phyloP scores from a whole-genome alignment of 2,329 filamentous ascomycete genomes.

The Fusarium decemcellulare region DNA sequence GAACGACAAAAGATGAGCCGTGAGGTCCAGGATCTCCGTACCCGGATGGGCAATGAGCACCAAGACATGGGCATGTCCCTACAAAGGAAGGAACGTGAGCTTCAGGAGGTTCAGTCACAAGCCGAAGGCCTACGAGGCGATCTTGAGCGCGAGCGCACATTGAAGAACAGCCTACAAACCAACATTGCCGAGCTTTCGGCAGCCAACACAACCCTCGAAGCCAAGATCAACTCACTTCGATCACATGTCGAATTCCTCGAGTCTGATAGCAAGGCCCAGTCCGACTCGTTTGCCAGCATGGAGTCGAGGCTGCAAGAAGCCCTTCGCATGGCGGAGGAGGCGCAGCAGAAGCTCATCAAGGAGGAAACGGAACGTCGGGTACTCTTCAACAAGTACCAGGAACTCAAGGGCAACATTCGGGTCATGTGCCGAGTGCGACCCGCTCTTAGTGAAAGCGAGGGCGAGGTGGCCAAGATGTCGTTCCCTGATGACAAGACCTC shows the following conservation, averaged over 20 bases:
- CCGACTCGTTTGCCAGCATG: conserved; percentile 86
- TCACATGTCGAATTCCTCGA: conserved; percentile 92
- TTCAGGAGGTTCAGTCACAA: conserved; percentile 62
- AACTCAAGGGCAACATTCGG: conserved; percentile 97
- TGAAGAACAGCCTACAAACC: conserved; percentile 68
- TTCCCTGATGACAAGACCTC: conserved; percentile 89
- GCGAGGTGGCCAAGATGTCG: conserved; percentile 78
- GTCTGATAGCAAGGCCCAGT: conserved; percentile 90
- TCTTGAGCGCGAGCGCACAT: conserved; percentile 73
- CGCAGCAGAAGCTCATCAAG: conserved; percentile 86
- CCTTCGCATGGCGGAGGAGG: conserved; percentile 75
- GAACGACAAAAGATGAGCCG: conserved; percentile 70
- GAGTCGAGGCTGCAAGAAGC: conserved; percentile 86
- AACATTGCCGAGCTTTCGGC: conserved; percentile 71
- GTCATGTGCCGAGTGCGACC: conserved; percentile 98
- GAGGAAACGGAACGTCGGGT: conserved; percentile 93
- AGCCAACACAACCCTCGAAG: conserved; percentile 78
- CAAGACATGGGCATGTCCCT: conserved; percentile 64
- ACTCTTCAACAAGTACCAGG: conserved; percentile 97
- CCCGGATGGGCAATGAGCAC: conserved; percentile 65
- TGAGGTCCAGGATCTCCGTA: conserved; percentile 77
- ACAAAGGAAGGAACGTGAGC: conserved; percentile 68
- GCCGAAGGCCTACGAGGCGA: conserved; percentile 63
- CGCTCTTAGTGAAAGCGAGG: conserved; percentile 70
- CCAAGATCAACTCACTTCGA: conserved; percentile 80